Conservation (phyloP, 768 basidiomycete genomes). For the Termitomyces sp. region DNA sequence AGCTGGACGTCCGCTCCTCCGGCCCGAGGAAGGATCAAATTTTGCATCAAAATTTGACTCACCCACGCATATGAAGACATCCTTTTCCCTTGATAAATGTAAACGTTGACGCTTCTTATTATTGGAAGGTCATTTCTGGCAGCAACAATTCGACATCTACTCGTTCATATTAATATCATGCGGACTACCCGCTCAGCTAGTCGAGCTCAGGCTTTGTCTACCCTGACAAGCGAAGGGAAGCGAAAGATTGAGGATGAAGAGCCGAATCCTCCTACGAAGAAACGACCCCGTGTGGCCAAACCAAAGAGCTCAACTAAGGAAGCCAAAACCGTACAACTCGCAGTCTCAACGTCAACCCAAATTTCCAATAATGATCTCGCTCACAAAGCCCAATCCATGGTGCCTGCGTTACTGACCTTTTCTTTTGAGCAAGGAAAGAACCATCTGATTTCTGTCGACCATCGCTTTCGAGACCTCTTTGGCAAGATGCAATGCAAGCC, state of each 20-base stretch:
- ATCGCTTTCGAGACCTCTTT: conserved; percentile 70
- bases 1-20: not conserved
- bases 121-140: not conserved
- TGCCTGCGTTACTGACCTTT: conserved; percentile 72
- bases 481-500: conserved; percentile 63
- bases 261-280: conserved; percentile 4
- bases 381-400: conserved; percentile 26
- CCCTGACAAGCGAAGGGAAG: conserved; percentile 9
- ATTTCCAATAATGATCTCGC: not conserved
- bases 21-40: not conserved
- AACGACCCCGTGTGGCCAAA: conserved; percentile 8
- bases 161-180: conserved; percentile 15
- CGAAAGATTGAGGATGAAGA: conserved; percentile 11
- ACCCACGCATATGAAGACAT: not conserved
- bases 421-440: conserved; percentile 69
- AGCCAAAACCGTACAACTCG: not conserved
- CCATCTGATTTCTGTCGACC: conserved; percentile 63
- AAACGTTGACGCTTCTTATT: not conserved
- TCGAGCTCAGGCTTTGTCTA: conserved; percentile 15
- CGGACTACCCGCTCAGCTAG: conserved; percentile 24
- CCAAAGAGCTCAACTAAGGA: not conserved
- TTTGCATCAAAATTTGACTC: not conserved
- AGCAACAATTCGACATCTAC: conserved; percentile 2
- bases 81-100: not conserved
- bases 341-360: conserved; percentile 4